Evolutionary conservation across 768 basidiomycete genomes (phyloP), one percentile per base, ranked within the genome.

Genomic region (Gymnopilus junonius): DNA sequence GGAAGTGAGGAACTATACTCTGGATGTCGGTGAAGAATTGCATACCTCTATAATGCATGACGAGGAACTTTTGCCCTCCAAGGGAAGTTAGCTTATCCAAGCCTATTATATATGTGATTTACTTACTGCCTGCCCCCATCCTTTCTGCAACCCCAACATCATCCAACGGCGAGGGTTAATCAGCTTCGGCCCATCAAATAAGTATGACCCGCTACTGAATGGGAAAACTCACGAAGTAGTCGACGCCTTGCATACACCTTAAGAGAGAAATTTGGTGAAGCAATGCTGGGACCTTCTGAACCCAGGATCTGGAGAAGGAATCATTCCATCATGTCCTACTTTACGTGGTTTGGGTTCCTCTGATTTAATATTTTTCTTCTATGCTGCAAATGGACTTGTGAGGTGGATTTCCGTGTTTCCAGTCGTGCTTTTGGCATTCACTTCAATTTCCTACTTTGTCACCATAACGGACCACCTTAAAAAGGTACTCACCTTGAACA

Each of bases 341-440:
- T 34, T 8, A 2, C 21, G 46, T 7, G n/a, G n/a, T 37, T 21
- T 34, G 1, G 11, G 53, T 17, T 58, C 34, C 5, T 64, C 11
- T 4, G 62, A 35, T 58, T 76, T 61, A 3, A 10, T 8, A 5
- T 6, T 50, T 2, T 12, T 21, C 7, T 5, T 14, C 27, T n/a
- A 4, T 54, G n/a, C 69, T 63, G 37, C 65, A 69, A 21, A 71
- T 59, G 15, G 23, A 35, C 32, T 66, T 68, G 55, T 70, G 70
- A 12, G 67, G 65, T 14, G 63, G 61, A 8, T 23, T 55, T 21
- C 69, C 69, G 25, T 58, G 25, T 54, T 67, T 71, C 71, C 71
- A 72, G 51, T 71, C 71, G 4, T 65, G 39, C 17, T 59, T 61
- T 54, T 73, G 71, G 54, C 71, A 71, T 37, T 69, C 65, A 31